Percentiles rank a stretch among this genome's conserved stretches.
Conservation (phyloP, 176 grass and related monocot species). For the Canna indica region DNA sequence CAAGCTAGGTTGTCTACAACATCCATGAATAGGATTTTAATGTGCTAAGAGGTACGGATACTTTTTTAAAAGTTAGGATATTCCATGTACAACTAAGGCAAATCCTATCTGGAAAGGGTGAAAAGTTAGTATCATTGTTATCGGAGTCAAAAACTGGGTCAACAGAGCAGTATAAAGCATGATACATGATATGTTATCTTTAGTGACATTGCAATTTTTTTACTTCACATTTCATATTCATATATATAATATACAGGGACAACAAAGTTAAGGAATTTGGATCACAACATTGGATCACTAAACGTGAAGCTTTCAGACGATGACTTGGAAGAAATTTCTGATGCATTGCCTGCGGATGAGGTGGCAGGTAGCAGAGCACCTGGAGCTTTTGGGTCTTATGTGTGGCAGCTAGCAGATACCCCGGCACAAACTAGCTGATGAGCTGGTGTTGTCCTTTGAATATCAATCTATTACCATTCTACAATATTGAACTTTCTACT, state of each 20-base stretch:
- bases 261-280: constrained; percentile 1
- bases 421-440: neutral
- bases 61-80: too few relatives aligned
- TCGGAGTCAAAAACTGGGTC: too few relatives aligned
- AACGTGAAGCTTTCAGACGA: neutral
- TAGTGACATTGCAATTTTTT: neutral
- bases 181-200: neutral
- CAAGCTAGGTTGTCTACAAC: too few relatives aligned
- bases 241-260: neutral
- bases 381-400: neutral
- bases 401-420: neutral
- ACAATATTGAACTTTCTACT: neutral
- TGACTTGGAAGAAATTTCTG: neutral
- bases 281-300: neutral
- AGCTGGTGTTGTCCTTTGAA: too few relatives aligned
- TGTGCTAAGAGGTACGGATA: too few relatives aligned
- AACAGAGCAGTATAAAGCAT: too few relatives aligned
- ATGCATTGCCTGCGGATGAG: neutral
- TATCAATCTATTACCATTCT: neutral
- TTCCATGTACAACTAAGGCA: too few relatives aligned
- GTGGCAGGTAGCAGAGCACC: neutral
- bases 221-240: neutral
- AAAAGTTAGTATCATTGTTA: too few relatives aligned
- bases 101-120: too few relatives aligned
- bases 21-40: too few relatives aligned